Conservation (phyloP, 768 basidiomycete species). For the Austroboletus festivus region DNA sequence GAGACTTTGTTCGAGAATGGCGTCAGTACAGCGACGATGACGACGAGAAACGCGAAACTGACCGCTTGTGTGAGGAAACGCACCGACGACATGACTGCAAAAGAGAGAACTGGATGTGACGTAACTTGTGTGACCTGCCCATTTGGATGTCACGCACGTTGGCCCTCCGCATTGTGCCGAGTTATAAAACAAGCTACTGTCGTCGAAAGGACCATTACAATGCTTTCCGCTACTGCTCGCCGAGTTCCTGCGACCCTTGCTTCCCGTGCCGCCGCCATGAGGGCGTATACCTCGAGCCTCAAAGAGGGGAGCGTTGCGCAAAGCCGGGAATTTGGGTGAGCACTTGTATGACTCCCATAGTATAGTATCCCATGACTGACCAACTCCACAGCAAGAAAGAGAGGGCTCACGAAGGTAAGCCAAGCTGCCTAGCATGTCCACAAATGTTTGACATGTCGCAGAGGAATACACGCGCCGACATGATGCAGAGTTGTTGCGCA, state of each 20-base stretch:
- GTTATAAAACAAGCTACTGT: not conserved
- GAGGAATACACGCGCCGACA: slow-evolving; percentile 64
- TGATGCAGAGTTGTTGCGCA: slow-evolving; percentile 55
- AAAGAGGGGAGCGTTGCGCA: slow-evolving; percentile 60
- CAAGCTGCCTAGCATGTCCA: slow-evolving; percentile 1
- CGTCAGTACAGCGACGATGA: too few species aligned
- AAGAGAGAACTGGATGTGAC: slow-evolving; percentile 42
- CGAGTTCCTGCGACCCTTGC: slow-evolving; percentile 39
- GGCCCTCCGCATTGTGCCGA: too few species aligned
- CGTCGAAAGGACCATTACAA: too few species aligned
- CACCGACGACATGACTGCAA: slow-evolving; percentile 57
- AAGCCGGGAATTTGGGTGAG: slow-evolving; percentile 61
- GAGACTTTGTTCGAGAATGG: too few species aligned
- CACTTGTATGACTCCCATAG: not conserved
- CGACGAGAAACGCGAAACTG: slow-evolving; percentile 1
- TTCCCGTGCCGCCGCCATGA: slow-evolving; percentile 33
- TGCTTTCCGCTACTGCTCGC: slow-evolving; percentile 32
- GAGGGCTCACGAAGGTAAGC: slow-evolving; percentile 61
- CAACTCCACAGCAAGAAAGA: slow-evolving; percentile 58
- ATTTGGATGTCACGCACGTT: slow-evolving; percentile 21
- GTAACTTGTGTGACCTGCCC: slow-evolving; percentile 36
- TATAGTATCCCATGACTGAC: not conserved
- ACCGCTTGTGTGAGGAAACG: slow-evolving; percentile 57
- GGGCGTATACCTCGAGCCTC: slow-evolving; percentile 36
- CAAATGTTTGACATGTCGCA: slow-evolving; percentile 26